Conservation (phyloP, 2,329 filamentous ascomycete genomes). For the Metarhizium robertsii region DNA sequence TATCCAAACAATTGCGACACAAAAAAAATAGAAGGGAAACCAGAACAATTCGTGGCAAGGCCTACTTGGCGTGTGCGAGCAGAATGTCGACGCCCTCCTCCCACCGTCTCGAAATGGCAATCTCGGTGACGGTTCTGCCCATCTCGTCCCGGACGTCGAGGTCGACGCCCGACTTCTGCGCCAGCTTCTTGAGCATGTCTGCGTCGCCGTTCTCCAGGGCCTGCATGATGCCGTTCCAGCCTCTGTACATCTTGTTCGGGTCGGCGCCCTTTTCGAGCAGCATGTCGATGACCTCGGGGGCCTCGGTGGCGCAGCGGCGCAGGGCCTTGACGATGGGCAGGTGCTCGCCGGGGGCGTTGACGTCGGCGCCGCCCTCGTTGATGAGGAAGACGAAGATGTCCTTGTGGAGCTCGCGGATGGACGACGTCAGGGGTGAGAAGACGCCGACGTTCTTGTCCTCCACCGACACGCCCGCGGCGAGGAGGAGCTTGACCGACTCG, state of each 20-base stretch:
- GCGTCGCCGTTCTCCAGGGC: constrained; percentile 55
- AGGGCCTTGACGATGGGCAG: constrained; percentile 62
- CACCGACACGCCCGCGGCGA: constrained; percentile 55
- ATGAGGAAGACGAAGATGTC: constrained; percentile 54
- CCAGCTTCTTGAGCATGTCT: constrained; percentile 41
- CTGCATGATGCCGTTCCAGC: constrained; percentile 58
- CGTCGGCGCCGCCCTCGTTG: constrained; percentile 51
- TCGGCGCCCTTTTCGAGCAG: constrained; percentile 55
- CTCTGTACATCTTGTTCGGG: constrained; percentile 58
- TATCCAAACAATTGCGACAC: neutral
- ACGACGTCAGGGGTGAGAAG: constrained; percentile 60
- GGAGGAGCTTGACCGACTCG: constrained; percentile 56
- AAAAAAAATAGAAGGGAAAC: neutral
- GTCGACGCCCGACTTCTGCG: constrained; percentile 39
- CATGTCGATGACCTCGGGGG: constrained; percentile 52
- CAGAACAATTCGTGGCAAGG: neutral
- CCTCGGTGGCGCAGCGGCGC: constrained; percentile 43
- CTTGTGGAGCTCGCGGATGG: constrained; percentile 52
- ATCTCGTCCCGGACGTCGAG: constrained; percentile 43
- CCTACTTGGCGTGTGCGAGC: constrained; percentile 23
- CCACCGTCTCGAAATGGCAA: constrained; percentile 49
- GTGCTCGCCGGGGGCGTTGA: constrained; percentile 61
- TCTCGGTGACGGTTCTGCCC: constrained; percentile 44
- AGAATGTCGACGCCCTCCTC: constrained; percentile 45
- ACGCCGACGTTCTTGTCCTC: constrained; percentile 66